These are phyloP conservation scores for Debaryomyces tyrocola DNA, from an alignment of 805 yeast genomes.

Conservation along the genomic window DNA sequence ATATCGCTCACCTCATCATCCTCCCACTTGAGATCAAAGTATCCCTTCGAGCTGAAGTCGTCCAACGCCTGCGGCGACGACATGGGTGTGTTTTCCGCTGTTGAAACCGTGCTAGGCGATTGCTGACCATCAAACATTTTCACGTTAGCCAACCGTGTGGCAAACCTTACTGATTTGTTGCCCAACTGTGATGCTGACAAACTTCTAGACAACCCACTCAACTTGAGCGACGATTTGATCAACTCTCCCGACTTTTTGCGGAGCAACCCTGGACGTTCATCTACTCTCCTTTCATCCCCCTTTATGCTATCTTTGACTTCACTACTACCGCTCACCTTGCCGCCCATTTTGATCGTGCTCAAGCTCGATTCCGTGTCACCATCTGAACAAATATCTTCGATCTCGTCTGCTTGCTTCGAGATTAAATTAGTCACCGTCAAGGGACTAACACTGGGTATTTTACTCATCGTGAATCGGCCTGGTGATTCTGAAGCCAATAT, in stretches of 20 bases:
- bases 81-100: conserved; percentile 50
- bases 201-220: conserved; percentile 30
- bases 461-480: no score
- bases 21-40: conserved; percentile 25
- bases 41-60: conserved; percentile 16
- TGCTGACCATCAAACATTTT: conserved; percentile 63
- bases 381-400: background rate
- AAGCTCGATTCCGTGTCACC: conserved; percentile 1
- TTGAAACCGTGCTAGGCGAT: conserved; percentile 63
- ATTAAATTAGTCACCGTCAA: background rate
- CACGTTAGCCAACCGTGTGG: conserved; percentile 57
- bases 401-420: background rate
- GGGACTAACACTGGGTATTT: no score
- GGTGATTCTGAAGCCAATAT: no score
- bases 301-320: background rate
- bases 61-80: conserved; percentile 25
- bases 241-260: conserved; percentile 86
- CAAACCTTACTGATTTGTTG: conserved; percentile 62
- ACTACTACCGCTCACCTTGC: background rate
- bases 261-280: conserved; percentile 36
- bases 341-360: background rate
- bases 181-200: conserved; percentile 27
- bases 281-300: background rate
- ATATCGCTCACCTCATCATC: conserved; percentile 18
- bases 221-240: conserved; percentile 72